Conservation (phyloP, 2,329 filamentous ascomycete genomes). For the Nemania bipapillata region DNA sequence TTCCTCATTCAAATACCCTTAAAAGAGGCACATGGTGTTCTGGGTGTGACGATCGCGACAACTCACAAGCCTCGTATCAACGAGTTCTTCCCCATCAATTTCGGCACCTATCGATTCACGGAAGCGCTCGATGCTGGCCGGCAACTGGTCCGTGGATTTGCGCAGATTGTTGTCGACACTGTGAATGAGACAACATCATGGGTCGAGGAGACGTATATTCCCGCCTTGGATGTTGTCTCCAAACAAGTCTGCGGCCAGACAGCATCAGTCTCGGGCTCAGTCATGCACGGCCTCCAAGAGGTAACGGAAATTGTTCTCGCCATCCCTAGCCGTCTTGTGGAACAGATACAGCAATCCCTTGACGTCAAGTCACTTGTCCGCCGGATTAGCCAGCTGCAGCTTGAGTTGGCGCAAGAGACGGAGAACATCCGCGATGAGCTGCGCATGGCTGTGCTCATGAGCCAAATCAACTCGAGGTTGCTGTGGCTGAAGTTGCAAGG, state of each 20-base stretch:
- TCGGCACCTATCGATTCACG: constrained; percentile 62
- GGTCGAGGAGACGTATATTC: constrained; percentile 51
- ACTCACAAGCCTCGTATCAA: constrained; percentile 69
- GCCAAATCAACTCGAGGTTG: constrained; percentile 67
- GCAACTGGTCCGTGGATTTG: constrained; percentile 54
- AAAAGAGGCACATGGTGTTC: constrained; percentile 66
- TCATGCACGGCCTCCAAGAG: constrained; percentile 47
- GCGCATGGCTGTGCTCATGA: constrained; percentile 60
- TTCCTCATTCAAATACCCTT: constrained; percentile 64
- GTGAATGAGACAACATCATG: constrained; percentile 53
- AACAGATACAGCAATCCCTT: constrained; percentile 45
- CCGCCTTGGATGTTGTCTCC: constrained; percentile 49
- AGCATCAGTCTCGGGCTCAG: constrained; percentile 47
- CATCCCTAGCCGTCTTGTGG: constrained; percentile 40
- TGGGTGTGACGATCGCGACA: constrained; percentile 69
- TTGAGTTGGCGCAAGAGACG: constrained; percentile 51
- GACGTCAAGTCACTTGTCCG: constrained; percentile 41
- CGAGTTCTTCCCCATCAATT: constrained; percentile 70
- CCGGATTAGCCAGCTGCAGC: constrained; percentile 48
- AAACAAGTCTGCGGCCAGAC: constrained; percentile 50
- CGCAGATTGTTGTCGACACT: constrained; percentile 57
- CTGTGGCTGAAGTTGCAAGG: constrained; percentile 67
- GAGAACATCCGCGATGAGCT: constrained; percentile 56
- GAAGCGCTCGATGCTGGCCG: constrained; percentile 59
- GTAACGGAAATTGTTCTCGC: constrained; percentile 42